These are phyloP conservation scores for Helotiales sp. DNA, from an alignment of 2,329 filamentous ascomycete species.

Conservation along the genomic window DNA sequence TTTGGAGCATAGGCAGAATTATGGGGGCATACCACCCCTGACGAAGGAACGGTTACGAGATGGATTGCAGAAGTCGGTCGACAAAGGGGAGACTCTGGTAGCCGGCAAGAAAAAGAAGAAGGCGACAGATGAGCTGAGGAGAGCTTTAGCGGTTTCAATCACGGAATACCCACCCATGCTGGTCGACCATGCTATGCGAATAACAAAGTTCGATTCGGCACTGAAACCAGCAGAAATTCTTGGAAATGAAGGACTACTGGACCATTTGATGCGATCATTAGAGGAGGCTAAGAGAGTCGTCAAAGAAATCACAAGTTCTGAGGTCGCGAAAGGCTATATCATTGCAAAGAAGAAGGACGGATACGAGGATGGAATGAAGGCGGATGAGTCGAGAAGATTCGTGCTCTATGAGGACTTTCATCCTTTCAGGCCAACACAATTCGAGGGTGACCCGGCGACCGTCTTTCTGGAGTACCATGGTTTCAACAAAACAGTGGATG, in stretches of 20 bases:
- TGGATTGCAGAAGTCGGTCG: constrained; percentile 66
- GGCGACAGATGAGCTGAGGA: constrained; percentile 77
- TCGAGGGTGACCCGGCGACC: constrained; percentile 64
- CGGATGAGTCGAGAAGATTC: constrained; percentile 38
- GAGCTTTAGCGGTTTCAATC: constrained; percentile 79
- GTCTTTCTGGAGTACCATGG: constrained; percentile 75
- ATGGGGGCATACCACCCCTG: constrained; percentile 69
- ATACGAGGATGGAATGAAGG: constrained; percentile 33
- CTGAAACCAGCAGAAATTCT: constrained; percentile 69
- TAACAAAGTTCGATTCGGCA: constrained; percentile 67
- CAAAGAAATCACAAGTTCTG: constrained; percentile 64
- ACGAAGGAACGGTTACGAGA: constrained; percentile 70
- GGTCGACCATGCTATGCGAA: constrained; percentile 79
- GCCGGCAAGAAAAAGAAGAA: constrained; percentile 68
- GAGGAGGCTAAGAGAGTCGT: constrained; percentile 70
- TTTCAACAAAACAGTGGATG: constrained; percentile 92
- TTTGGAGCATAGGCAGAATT: constrained; percentile 82
- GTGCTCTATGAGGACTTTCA: constrained; percentile 93
- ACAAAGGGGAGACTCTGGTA: constrained; percentile 53
- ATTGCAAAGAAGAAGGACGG: constrained; percentile 64
- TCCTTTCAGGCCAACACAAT: constrained; percentile 82
- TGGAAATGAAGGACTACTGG: constrained; percentile 61
- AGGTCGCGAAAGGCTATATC: constrained; percentile 79
- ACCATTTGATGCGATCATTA: constrained; percentile 67
- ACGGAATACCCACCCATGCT: constrained; percentile 86